Evolutionary conservation across 139 green algal species (phyloP).

Genomic region (Ostreobium quekettii): DNA sequence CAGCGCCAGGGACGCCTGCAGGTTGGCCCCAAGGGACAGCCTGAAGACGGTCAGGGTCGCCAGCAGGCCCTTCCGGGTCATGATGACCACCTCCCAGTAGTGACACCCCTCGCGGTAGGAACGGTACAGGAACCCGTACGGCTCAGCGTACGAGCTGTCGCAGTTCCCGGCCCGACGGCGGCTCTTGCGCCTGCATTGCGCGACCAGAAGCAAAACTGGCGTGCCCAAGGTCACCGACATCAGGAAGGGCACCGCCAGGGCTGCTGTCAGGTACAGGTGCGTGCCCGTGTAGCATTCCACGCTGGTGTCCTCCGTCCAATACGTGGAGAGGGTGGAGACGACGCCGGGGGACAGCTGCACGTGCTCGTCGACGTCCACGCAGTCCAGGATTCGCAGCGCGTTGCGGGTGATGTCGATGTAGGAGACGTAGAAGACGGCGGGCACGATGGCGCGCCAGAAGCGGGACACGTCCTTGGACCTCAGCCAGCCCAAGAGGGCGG

Average conservation of each 20-base stretch:
- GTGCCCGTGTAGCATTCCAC: slow-evolving; percentile 4
- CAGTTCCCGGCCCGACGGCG: no score
- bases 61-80: not conserved
- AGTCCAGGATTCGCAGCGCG: not conserved
- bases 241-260: not conserved
- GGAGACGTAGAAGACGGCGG: not conserved
- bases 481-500: not conserved
- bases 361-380: not conserved
- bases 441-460: not conserved
- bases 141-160: not conserved
- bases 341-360: not conserved
- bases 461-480: not conserved
- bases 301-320: slow-evolving; percentile 11
- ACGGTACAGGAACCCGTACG: slow-evolving; percentile 5
- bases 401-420: not conserved
- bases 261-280: not conserved
- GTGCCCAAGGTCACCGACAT: not conserved
- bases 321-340: not conserved
- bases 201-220: not conserved
- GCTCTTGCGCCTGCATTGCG: not conserved
- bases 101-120: not conserved
- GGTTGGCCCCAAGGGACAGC: no score
- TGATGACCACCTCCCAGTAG: slow-evolving; percentile 15
- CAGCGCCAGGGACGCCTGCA: no score
- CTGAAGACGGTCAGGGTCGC: not conserved